phyloP scores from a whole-genome alignment of 23 red algal species.

The Gracilaria domingensis region DNA sequence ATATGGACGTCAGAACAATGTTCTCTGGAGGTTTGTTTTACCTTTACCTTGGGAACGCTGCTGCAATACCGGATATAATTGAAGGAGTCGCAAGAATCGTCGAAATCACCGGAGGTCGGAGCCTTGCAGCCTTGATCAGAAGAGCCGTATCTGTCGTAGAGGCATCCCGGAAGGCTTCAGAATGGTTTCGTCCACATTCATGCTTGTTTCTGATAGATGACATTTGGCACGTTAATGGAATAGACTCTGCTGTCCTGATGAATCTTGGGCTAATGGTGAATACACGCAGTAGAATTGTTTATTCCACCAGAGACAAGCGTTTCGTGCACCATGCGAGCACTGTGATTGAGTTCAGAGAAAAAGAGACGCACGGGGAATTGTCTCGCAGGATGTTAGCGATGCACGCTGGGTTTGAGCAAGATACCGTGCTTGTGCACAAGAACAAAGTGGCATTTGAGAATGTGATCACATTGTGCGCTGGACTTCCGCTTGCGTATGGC shows the following conservation, averaged over 20 bases:
- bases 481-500: constrained; percentile 9
- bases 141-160: not conserved
- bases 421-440: not conserved
- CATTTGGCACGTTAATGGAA: not conserved
- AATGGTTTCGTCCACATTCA: not conserved
- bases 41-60: not conserved
- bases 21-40: not conserved
- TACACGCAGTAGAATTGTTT: no score
- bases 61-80: not conserved
- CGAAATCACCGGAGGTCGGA: not conserved
- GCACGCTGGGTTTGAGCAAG: not conserved
- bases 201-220: constrained; percentile 3
- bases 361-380: not conserved
- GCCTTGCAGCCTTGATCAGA: not conserved
- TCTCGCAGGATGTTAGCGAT: not conserved
- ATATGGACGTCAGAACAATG: no score
- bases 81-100: not conserved
- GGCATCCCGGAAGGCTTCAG: not conserved
- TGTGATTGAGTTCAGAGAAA: not conserved
- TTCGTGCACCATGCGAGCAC: no score
- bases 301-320: no score
- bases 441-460: not conserved
- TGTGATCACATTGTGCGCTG: not conserved
- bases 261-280: not conserved
- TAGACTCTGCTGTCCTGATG: not conserved